Percentiles rank a stretch among this genome's conserved stretches.
phyloP scores from a whole-genome alignment of 1,284 basidiomycete species.

The Marasmius fiardii region DNA sequence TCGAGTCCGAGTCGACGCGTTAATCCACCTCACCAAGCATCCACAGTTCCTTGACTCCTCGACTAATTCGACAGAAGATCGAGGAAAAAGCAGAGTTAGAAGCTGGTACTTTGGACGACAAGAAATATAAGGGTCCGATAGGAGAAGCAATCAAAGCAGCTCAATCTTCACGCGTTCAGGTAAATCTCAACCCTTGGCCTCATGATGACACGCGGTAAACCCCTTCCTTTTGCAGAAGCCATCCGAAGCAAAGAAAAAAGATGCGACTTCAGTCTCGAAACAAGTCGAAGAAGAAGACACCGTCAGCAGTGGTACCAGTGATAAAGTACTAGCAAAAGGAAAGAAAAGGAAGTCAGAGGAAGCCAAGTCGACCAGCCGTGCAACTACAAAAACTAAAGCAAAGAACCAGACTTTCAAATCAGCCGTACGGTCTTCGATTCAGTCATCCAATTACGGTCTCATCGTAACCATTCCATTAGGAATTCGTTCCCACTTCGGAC shows the following conservation, averaged over 20 bases:
- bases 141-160: neutral
- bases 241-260: neutral
- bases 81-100: constrained; percentile 3
- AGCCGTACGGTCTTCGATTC: constrained; percentile 17
- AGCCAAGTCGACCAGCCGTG: constrained; percentile 7
- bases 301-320: constrained; percentile 2
- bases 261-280: neutral
- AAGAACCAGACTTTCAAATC: constrained; percentile 25
- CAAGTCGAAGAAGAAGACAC: neutral
- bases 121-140: constrained; percentile 1
- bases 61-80: constrained; percentile 1
- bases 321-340: constrained; percentile 6
- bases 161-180: neutral
- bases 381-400: constrained; percentile 17
- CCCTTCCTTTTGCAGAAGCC: neutral
- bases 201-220: neutral
- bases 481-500: constrained; percentile 29
- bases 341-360: constrained; percentile 9
- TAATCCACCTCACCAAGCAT: neutral
- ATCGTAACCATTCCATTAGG: constrained; percentile 18
- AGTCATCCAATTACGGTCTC: constrained; percentile 8
- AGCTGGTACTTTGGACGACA: neutral
- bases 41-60: constrained; percentile 4
- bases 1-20: neutral
- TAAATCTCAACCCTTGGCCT: neutral